Evolutionary conservation across 1,284 basidiomycete genomes (phyloP).

Genomic region (Cutaneotrichosporon sp.): DNA sequence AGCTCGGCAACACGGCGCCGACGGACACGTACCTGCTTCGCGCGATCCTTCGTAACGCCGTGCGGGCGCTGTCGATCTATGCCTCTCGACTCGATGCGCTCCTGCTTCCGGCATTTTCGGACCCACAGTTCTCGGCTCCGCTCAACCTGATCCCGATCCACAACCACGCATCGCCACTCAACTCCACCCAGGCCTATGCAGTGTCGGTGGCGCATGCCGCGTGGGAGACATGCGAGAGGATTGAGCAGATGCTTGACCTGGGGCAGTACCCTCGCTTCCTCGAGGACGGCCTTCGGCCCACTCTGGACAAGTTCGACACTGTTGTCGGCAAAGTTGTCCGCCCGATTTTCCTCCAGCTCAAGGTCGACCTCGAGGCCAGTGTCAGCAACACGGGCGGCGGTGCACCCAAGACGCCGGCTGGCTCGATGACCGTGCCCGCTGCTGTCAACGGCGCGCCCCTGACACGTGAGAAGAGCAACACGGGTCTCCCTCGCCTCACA

Average conservation of each 20-base stretch:
- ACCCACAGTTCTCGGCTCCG: conserved; percentile 42
- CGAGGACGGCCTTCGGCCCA: conserved; percentile 61
- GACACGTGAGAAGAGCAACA: conserved; percentile 37
- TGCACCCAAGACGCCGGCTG: conserved; percentile 42
- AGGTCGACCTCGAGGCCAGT: conserved; percentile 47
- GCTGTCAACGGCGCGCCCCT: conserved; percentile 23
- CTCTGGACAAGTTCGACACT: conserved; percentile 60
- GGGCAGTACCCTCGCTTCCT: conserved; percentile 52
- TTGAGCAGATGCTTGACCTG: conserved; percentile 51
- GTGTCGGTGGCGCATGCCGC: conserved; percentile 52
- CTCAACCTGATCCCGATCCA: conserved; percentile 39
- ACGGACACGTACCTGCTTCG: conserved; percentile 53
- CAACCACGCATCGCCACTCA: conserved; percentile 40
- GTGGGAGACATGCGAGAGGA: conserved; percentile 53
- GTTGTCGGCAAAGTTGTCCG: conserved; percentile 53
- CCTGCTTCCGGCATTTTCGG: conserved; percentile 51
- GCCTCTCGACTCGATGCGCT: conserved; percentile 52
- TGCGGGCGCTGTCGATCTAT: conserved; percentile 52
- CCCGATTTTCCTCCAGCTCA: conserved; percentile 47
- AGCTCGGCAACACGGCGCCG: conserved; percentile 35
- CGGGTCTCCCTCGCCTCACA: conserved; percentile 33
- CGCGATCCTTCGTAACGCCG: conserved; percentile 49
- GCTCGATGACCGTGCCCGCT: conserved; percentile 39
- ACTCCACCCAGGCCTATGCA: conserved; percentile 49
- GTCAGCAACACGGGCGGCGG: conserved; percentile 37